Evolutionary conservation across 768 basidiomycete genomes (phyloP).

Genomic region (Naganishia friedmannii): DNA sequence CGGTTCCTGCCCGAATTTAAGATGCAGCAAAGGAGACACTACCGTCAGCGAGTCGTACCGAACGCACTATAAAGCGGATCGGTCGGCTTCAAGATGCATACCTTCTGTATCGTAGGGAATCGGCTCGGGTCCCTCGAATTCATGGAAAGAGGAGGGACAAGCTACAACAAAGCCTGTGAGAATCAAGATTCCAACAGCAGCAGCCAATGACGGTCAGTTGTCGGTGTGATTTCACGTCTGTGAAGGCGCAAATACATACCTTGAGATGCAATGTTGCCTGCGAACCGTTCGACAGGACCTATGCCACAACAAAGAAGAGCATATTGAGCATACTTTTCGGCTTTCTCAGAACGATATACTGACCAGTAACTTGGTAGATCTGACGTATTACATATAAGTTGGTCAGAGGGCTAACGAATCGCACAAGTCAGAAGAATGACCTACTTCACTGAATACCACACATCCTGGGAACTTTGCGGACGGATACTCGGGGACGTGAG

Average conservation of each 20-base stretch:
- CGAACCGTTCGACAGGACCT: slow-evolving; percentile 92
- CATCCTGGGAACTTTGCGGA: slow-evolving; percentile 88
- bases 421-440: neutral
- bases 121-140: slow-evolving; percentile 82
- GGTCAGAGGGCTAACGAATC: neutral
- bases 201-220: slow-evolving; percentile 49
- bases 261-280: slow-evolving; percentile 80
- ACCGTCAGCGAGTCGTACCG: neutral
- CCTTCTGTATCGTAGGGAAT: slow-evolving; percentile 86
- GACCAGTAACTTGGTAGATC: slow-evolving; percentile 62
- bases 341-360: neutral
- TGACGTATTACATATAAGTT: neutral
- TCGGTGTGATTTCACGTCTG: slow-evolving; percentile 50
- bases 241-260: slow-evolving; percentile 62
- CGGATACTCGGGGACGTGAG: slow-evolving; percentile 74
- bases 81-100: slow-evolving; percentile 38
- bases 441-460: slow-evolving; percentile 61
- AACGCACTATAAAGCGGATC: neutral
- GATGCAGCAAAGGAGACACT: neutral
- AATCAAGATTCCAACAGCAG: neutral
- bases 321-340: neutral
- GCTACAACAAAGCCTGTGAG: slow-evolving; percentile 44
- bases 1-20: slow-evolving; percentile 61
- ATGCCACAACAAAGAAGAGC: slow-evolving; percentile 64
- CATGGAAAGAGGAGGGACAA: slow-evolving; percentile 65